Evolutionary conservation across 129 eudicot species (phyloP), one percentile per base, ranked within the genome.

Genomic region (Oenanthe sinensis): DNA sequence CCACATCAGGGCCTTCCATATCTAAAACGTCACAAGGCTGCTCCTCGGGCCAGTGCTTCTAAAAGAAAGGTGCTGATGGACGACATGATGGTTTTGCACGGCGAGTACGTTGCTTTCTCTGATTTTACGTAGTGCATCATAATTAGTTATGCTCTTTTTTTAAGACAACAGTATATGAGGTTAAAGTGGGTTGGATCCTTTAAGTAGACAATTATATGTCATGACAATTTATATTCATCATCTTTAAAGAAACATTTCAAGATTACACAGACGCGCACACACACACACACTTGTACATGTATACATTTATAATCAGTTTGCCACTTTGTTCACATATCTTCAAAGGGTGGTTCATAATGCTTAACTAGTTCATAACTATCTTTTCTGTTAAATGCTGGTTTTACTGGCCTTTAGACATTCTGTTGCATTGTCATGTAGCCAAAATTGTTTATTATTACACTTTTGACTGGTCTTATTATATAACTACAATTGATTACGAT

Each of bases 1-100:
- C 95, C 98, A 22, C 87, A 85, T 7, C 83, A 62, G 26, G 87
- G 79, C 72, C 75, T 77, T 58, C 85, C 83, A 75, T 79, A 88
- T 52, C 43, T 83, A 75, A 94, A 94, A 79, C 92, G 98, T 48
- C 79, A 81, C 43, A 89, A 89, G 52, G 33, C 88, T 55, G 86
- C 90, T 30, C 87, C 88, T 14, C 89, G 93, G 24, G 33, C 87
- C 13, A 73, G 83, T 69, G 48, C 89, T 71, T 79, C 80, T 30
- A 94, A 94, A 85, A 82, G 98, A 82, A 94, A 94, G 90, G 93
- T 91, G 78, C 89, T 94, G 26, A 82, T 91, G 88, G 98, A 94
- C 75, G 97, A 94, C 76, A 81, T 85, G 77, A 94, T 87, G 96
- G 97, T 94, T 81, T 86, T 94, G 88, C 97, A 91, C 74, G 98